Conservation (phyloP, 2,329 filamentous ascomycete genomes). For the Xylaria sp. region DNA sequence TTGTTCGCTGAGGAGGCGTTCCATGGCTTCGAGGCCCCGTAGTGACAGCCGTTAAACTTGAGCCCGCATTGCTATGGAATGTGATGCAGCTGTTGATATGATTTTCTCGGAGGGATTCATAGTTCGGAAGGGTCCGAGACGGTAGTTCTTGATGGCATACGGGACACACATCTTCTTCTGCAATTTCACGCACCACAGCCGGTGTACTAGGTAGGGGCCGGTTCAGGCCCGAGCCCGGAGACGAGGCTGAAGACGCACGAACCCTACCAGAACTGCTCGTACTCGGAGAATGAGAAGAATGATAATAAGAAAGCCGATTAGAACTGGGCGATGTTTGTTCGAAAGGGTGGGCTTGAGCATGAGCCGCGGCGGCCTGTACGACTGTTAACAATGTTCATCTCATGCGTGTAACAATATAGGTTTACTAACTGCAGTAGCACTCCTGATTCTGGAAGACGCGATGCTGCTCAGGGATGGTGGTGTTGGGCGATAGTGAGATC, state of each 20-base stretch:
- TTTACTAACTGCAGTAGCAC: conserved; percentile 46
- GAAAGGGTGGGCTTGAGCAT: conserved; percentile 18
- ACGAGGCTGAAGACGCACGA: conserved; percentile 29
- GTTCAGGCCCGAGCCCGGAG: conserved; percentile 36
- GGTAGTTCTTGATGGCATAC: conserved; percentile 70
- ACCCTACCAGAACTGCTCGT: neutral
- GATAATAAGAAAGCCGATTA: too few relatives aligned
- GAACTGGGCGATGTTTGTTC: conserved; percentile 2
- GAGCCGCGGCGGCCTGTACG: conserved; percentile 24
- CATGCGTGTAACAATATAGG: neutral
- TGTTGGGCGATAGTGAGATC: conserved; percentile 29
- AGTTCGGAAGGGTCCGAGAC: conserved; percentile 47
- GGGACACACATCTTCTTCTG: conserved; percentile 74
- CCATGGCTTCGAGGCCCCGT: conserved; percentile 20
- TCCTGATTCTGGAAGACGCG: conserved; percentile 36
- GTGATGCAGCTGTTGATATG: conserved; percentile 57
- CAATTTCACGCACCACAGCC: conserved; percentile 40
- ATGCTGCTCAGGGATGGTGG: conserved; percentile 13
- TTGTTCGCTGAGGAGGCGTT: conserved; percentile 32
- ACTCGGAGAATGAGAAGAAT: neutral
- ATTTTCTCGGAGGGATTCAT: conserved; percentile 49
- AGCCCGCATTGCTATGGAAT: conserved; percentile 47
- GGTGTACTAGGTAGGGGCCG: conserved; percentile 34
- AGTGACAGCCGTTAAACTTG: conserved; percentile 28
- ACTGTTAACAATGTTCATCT: conserved; percentile 6